phyloP scores from a whole-genome alignment of 1,284 basidiomycete genomes.

The Cutaneotrichosporon cutaneum region DNA sequence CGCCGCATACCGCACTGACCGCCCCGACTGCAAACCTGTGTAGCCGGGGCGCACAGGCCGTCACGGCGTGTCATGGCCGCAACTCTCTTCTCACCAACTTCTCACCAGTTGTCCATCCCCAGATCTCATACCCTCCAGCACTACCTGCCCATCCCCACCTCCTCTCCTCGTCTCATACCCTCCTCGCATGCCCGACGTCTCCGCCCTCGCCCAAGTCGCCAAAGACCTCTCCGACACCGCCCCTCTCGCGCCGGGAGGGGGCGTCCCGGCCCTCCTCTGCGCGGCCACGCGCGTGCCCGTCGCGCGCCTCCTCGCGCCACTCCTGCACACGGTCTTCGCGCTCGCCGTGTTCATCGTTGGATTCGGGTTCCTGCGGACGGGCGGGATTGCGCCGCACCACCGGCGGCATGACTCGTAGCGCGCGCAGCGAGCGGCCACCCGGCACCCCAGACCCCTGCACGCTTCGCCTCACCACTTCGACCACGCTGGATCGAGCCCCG shows the following conservation, averaged over 20 bases:
- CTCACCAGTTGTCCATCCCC: background rate
- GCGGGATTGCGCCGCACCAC: slow-evolving; percentile 18
- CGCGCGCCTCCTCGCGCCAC: slow-evolving; percentile 9
- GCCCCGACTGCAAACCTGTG: no score
- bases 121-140: background rate
- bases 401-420: slow-evolving; percentile 2
- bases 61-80: background rate
- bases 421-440: background rate
- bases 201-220: background rate
- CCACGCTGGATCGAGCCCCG: background rate
- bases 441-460: no score
- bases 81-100: background rate
- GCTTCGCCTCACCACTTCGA: no score
- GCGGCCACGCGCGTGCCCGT: background rate
- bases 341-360: slow-evolving; percentile 12
- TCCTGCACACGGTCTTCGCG: background rate
- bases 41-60: background rate
- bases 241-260: background rate
- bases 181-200: background rate
- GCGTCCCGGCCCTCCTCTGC: background rate
- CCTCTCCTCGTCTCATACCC: no score
- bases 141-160: background rate
- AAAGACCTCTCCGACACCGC: slow-evolving; percentile 3
- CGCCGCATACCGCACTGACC: background rate
- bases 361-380: slow-evolving; percentile 11